Percentiles rank a stretch among this genome's conserved stretches.
These are phyloP conservation scores for Boletus barrowsii DNA, from an alignment of 768 basidiomycete species.

Conservation along the genomic window DNA sequence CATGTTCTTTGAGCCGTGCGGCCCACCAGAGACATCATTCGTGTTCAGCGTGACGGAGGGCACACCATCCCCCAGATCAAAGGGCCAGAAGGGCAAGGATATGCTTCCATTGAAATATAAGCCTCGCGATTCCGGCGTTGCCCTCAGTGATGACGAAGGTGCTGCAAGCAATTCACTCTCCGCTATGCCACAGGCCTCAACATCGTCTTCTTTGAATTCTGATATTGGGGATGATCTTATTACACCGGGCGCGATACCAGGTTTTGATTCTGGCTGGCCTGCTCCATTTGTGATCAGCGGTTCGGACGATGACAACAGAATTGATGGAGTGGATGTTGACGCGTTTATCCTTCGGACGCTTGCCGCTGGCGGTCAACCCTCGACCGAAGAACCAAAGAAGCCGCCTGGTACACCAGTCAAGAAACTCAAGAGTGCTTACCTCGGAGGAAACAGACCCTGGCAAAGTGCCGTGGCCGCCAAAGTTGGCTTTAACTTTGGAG, in stretches of 20 bases:
- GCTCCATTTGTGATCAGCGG: constrained; percentile 37
- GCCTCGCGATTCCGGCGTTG: constrained; percentile 65
- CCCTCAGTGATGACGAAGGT: constrained; percentile 58
- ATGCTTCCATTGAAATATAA: constrained; percentile 65
- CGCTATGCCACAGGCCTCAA: constrained; percentile 56
- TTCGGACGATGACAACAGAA: constrained; percentile 36
- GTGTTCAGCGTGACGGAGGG: constrained; percentile 51
- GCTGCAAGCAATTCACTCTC: constrained; percentile 22
- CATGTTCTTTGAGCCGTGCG: constrained; percentile 49
- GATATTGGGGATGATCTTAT: constrained; percentile 63
- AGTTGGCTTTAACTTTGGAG: constrained; percentile 51
- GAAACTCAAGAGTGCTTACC: constrained; percentile 57
- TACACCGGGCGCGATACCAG: constrained; percentile 61
- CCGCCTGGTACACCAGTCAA: constrained; percentile 84
- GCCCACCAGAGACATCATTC: constrained; percentile 51
- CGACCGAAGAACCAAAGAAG: constrained; percentile 47
- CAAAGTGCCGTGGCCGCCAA: constrained; percentile 76
- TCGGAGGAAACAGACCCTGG: constrained; percentile 66
- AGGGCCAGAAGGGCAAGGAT: constrained; percentile 22
- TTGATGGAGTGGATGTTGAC: constrained; percentile 49
- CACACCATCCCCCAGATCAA: constrained; percentile 54
- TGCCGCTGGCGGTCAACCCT: constrained; percentile 52
- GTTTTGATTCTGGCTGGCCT: constrained; percentile 62
- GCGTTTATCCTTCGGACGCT: constrained; percentile 73
- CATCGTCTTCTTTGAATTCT: constrained; percentile 60